A percentile compares a stretch with the other conserved stretches of the same genome.
phyloP scores from a whole-genome alignment of 768 basidiomycete species.

The Coprinopsis sp. region DNA sequence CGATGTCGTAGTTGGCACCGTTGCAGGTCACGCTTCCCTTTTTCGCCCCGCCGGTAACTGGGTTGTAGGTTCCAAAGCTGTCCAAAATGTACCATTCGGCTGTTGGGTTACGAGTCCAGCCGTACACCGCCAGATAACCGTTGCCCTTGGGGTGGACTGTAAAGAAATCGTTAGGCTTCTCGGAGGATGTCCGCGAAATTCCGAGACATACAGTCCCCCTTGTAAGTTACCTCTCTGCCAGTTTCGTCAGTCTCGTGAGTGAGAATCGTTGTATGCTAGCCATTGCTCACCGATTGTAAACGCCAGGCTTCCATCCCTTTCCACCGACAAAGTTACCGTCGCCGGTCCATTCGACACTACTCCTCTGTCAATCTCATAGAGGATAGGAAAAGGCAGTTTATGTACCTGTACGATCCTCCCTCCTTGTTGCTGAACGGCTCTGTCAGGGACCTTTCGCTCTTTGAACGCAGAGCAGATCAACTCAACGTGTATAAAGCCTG shows the following conservation, averaged over 20 bases:
- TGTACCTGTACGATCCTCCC: background rate
- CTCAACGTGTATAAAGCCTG: constrained; percentile 28
- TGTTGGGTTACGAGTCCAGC: constrained; percentile 42
- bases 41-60: constrained; percentile 24
- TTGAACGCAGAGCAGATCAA: too few relatives aligned
- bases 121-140: constrained; percentile 40
- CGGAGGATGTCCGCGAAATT: too few relatives aligned
- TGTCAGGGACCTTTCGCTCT: too few relatives aligned
- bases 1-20: background rate
- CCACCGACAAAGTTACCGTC: constrained; percentile 35
- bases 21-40: background rate
- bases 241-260: background rate
- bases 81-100: constrained; percentile 47
- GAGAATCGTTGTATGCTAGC: background rate
- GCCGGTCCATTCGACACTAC: constrained; percentile 23
- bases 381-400: background rate
- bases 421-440: too few relatives aligned
- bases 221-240: too few relatives aligned
- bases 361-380: background rate
- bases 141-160: constrained; percentile 34
- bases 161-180: too few relatives aligned
- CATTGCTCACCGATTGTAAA: constrained; percentile 16
- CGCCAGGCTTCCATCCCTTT: constrained; percentile 35
- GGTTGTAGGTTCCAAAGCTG: constrained; percentile 37
- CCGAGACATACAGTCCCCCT: too few relatives aligned